A percentile compares a stretch with the other conserved stretches of the same genome.
phyloP scores from a whole-genome alignment of 139 green algal genomes.

The Pleodorina starrii region DNA sequence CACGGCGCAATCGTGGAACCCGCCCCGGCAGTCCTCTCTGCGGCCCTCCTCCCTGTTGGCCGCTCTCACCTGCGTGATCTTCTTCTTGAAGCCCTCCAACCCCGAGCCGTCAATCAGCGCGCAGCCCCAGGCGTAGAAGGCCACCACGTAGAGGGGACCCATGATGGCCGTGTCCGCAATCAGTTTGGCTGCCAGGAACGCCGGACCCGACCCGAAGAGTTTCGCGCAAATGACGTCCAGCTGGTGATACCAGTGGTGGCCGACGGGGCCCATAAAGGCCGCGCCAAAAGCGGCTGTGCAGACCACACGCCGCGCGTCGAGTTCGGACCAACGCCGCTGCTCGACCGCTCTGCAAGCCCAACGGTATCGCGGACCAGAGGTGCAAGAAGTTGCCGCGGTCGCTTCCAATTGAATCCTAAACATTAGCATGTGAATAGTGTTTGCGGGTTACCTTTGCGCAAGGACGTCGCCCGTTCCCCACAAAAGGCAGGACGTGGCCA shows the following conservation, averaged over 20 bases:
- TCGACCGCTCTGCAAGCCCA: constrained; percentile 33
- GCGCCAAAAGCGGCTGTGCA: constrained; percentile 56
- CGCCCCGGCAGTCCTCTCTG: no score
- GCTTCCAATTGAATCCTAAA: no score
- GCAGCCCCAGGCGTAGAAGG: constrained; percentile 63
- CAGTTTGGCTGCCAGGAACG: constrained; percentile 39
- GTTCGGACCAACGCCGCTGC: not conserved
- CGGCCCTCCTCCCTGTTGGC: no score
- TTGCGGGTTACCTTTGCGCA: constrained; percentile 45
- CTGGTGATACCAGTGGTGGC: constrained; percentile 62
- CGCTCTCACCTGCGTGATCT: constrained; percentile 50
- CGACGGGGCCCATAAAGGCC: constrained; percentile 61
- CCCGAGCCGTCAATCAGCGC: constrained; percentile 55
- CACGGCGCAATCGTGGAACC: no score
- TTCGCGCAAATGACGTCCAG: constrained; percentile 45
- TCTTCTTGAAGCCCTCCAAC: constrained; percentile 51
- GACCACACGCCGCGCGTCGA: constrained; percentile 39
- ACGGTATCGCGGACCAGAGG: no score
- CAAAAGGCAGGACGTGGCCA: constrained; percentile 56
- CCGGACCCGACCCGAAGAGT: not conserved
- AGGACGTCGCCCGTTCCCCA: constrained; percentile 61
- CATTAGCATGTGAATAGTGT: not conserved
- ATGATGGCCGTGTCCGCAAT: constrained; percentile 57
- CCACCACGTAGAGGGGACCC: constrained; percentile 62
- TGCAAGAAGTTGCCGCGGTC: not conserved